Base-by-base conservation (phyloP, 2,329 filamentous ascomycete species). In the Fusarium albidum region DNA sequence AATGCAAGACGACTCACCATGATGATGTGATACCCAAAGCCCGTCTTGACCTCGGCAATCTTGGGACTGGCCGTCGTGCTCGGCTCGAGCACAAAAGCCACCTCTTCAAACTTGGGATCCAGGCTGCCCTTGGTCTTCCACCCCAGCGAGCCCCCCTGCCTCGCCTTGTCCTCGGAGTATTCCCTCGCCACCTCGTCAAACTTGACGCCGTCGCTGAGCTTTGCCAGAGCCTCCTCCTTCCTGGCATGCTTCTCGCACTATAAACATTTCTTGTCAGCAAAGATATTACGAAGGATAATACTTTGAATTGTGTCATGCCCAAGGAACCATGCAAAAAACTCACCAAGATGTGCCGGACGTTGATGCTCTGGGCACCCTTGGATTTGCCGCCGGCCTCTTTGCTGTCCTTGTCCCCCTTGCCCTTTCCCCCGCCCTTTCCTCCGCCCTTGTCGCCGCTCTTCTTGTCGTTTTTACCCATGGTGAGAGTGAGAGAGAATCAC, bases 1-100 rank as follows among this genome's bases (percentile, higher is more conserved):
- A 4, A 29, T 9, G 11, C 2, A 3, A 8, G 11, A 18, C n/a
- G 39, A 65, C 73, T 47, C 56, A 92, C 89, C 86, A 92, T 91
- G 61, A 93, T 84, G 59, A 93, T 85, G 71, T 93, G 90, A 76
- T 92, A 92, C 1, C 90, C 90, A 73, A 90, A 88, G 1, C 77
- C 80, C 2, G 90, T 92, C 79, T 90, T 92, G 17, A 81, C 86
- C 75, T 92, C 87, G 2, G 78, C 89, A 68, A 83, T 82, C 68
- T 86, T 87, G 2, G 89, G 87, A 52, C 75, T 86, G 11, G 71
- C 77, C 11, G 85, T 87, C 9, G 85, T 86, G 67, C 87, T 91
- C 2, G 82, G 75, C 63, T 88, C 84, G 29, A 93, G 77, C 21
- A 80, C 82, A 70, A 87, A 92, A 9, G 90, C 90, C 9, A 89